Percentiles rank a stretch among this genome's conserved stretches.
These are phyloP conservation scores for Rubroboletus pulcherrimus DNA, from an alignment of 768 basidiomycete species.

Conservation along the genomic window DNA sequence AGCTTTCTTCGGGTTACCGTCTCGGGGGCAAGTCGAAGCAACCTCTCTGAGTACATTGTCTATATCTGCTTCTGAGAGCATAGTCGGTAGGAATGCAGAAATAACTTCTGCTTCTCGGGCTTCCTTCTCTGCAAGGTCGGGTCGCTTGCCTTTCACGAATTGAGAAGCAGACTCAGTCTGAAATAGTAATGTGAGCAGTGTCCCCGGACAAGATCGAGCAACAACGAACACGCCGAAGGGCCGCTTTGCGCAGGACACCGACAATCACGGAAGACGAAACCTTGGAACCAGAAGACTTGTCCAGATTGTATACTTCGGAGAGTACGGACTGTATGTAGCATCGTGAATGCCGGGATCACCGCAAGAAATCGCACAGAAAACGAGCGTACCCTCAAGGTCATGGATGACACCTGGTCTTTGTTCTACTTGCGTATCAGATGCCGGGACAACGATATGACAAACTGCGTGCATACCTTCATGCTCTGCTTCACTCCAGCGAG, in stretches of 20 bases:
- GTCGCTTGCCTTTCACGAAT: conserved; percentile 53
- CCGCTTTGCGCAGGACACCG: conserved; percentile 55
- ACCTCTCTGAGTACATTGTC: conserved; percentile 47
- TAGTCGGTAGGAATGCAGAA: conserved; percentile 54
- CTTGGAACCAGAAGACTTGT: conserved; percentile 49
- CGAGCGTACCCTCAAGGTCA: conserved; percentile 50
- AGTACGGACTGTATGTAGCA: conserved; percentile 51
- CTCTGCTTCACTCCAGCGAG: conserved; percentile 55
- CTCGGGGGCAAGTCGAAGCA: conserved; percentile 26
- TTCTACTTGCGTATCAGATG: conserved; percentile 35
- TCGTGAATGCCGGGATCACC: background rate
- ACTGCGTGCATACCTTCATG: conserved; percentile 57
- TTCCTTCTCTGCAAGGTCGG: conserved; percentile 65
- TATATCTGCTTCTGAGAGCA: conserved; percentile 52
- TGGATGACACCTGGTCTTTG: conserved; percentile 55
- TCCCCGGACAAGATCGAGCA: background rate
- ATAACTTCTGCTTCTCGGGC: conserved; percentile 52
- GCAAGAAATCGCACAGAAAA: background rate
- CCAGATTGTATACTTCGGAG: conserved; percentile 64
- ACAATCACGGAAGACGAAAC: conserved; percentile 48
- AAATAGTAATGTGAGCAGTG: conserved; percentile 7
- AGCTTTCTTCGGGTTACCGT: conserved; percentile 20
- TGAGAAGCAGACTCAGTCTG: conserved; percentile 60
- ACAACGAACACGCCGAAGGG: conserved; percentile 52
- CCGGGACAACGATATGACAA: background rate